Evolutionary conservation across 495 filamentous ascomycete genomes (phyloP), one percentile per base, ranked within the genome.

Genomic region (Xeromyces bisporus): DNA sequence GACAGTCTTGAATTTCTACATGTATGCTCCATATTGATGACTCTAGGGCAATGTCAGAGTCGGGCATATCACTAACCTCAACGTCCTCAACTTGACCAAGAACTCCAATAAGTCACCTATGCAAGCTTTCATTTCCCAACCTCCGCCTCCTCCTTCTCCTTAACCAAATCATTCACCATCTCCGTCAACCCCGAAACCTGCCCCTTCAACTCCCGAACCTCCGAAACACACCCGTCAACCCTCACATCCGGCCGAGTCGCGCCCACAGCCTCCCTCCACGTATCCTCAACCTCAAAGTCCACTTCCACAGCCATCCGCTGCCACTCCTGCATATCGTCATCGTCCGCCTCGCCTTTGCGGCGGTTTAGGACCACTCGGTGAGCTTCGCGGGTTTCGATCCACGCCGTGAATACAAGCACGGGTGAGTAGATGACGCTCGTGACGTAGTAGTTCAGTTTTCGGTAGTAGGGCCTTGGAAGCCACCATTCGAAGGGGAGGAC

Each of bases 401-500:
- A 73, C 0, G 86, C 82, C 2, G 80, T 84, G 6, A 87, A 53
- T 1, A 93, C 40, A 4, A 97, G 66, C 3, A 97, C 55, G 0
- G 89, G 89, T 0, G 73, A 77, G 55, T 97, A 97, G 9, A 96
- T 62, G 28, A 77, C 41, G 14, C 61, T 76, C 89, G 96, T 97
- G 33, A 93, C 69, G 32, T 66, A 58, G 43, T 93, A 78, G 47
- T 96, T 97, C 15, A 94, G 51, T 12, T 62, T 69, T 29, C 79
- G 76, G 44, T 94, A 97, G 0, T 44, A 42, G 3, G 49, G 33
- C 20, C 67, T 65, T 11, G 69, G 46, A 48, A 96, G 65, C 91
- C 89, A 96, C 91, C 91, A 97, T 58, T 96, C 89, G 33, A 96
- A 75, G 18, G 85, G 84, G 2, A 85, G 41, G 29, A 83, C 64